Percentiles rank a stretch among this genome's conserved stretches.
Conservation (phyloP, 805 yeast species). For the Ogataea nonfermentans region DNA sequence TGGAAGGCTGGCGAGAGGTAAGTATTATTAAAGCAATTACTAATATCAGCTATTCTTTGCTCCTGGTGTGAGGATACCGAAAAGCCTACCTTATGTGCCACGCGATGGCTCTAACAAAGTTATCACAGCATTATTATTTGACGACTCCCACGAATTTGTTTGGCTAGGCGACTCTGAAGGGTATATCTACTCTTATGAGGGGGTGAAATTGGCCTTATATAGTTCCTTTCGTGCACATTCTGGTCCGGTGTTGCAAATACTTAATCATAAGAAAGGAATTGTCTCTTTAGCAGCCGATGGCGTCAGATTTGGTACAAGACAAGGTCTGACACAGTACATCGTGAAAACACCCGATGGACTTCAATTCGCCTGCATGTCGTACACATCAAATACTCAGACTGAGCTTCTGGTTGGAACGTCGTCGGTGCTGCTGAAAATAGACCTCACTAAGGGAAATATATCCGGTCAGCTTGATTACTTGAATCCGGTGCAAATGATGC, state of each 20-base stretch:
- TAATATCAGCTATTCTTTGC: slow-evolving; percentile 34
- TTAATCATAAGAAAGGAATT: slow-evolving; percentile 57
- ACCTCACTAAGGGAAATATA: slow-evolving; percentile 38
- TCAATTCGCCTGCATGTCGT: slow-evolving; percentile 41
- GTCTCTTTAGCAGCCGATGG: slow-evolving; percentile 52
- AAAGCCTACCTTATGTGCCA: slow-evolving; percentile 18
- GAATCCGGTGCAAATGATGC: slow-evolving; percentile 46
- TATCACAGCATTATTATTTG: slow-evolving; percentile 49
- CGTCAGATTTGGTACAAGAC: slow-evolving; percentile 51
- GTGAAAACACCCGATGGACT: slow-evolving; percentile 28
- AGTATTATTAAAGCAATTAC: slow-evolving; percentile 19
- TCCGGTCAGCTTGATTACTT: slow-evolving; percentile 40
- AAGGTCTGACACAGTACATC: slow-evolving; percentile 48
- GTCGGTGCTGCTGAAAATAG: slow-evolving; percentile 36
- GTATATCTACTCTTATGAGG: slow-evolving; percentile 41
- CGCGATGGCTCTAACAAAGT: slow-evolving; percentile 22
- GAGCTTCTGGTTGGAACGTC: slow-evolving; percentile 46
- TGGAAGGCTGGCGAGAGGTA: slow-evolving; percentile 56
- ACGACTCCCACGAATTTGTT: slow-evolving; percentile 66
- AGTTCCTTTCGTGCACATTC: slow-evolving; percentile 55
- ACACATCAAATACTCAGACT: slow-evolving; percentile 39
- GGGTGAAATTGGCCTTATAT: slow-evolving; percentile 51
- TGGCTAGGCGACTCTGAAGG: slow-evolving; percentile 84
- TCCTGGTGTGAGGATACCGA: slow-evolving; percentile 28
- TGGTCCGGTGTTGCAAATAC: slow-evolving; percentile 48